Evolutionary conservation across 768 basidiomycete species (phyloP).

Genomic region (Crassisporium funariophilum): DNA sequence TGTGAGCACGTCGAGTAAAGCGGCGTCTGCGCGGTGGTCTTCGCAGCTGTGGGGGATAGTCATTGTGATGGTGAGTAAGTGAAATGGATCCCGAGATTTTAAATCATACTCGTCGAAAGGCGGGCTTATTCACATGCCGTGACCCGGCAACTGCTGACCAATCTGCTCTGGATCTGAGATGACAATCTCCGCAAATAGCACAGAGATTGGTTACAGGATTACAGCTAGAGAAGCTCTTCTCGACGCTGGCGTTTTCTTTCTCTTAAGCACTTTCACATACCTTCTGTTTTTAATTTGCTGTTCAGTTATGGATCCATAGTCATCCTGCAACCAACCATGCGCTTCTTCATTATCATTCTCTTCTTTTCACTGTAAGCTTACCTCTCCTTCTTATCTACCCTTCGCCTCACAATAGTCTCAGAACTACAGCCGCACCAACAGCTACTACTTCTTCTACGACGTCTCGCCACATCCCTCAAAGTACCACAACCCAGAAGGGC

Average conservation of each 20-base stretch:
- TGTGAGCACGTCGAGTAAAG: constrained; percentile 67
- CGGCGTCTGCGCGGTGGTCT: constrained; percentile 26
- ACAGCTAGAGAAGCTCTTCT: no score
- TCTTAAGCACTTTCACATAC: not conserved
- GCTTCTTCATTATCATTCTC: constrained; percentile 11
- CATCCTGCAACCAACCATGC: constrained; percentile 6
- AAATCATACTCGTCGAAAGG: not conserved
- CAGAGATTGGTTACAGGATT: no score
- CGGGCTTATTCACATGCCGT: constrained; percentile 24
- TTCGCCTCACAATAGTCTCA: constrained; percentile 3
- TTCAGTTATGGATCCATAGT: constrained; percentile 21
- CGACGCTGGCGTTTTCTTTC: no score
- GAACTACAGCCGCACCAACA: constrained; percentile 4
- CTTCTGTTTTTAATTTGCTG: not conserved
- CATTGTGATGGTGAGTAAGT: constrained; percentile 16
- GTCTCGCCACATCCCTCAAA: constrained; percentile 1
- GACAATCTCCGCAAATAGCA: no score
- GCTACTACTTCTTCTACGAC: constrained; percentile 4
- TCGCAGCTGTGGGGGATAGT: constrained; percentile 24
- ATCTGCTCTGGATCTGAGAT: no score
- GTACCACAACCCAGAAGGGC: constrained; percentile 1
- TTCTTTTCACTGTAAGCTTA: constrained; percentile 16
- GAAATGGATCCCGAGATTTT: constrained; percentile 9
- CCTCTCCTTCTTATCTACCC: not conserved
- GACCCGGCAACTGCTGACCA: constrained; percentile 13